These are phyloP conservation scores for Coniosporium apollinis DNA, from an alignment of 495 filamentous ascomycete species.

Conservation along the genomic window DNA sequence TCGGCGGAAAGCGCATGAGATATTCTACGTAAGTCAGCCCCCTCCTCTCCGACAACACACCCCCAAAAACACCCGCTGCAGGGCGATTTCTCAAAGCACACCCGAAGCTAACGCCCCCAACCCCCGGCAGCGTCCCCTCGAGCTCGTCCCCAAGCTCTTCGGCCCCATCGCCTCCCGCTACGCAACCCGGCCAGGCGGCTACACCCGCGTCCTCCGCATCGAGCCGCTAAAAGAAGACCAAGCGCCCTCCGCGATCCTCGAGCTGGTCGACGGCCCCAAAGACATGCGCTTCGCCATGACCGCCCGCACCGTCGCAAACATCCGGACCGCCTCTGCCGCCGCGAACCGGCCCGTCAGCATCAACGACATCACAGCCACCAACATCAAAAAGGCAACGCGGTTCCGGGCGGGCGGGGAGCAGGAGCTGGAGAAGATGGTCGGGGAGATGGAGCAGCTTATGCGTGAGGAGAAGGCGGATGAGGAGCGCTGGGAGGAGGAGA, in stretches of 20 bases:
- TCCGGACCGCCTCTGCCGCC: conserved; percentile 35
- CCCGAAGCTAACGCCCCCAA: background rate
- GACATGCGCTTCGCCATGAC: conserved; percentile 93
- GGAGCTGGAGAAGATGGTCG: conserved; percentile 54
- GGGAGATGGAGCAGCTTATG: conserved; percentile 30
- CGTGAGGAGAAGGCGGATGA: conserved; percentile 22
- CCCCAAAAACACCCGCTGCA: background rate
- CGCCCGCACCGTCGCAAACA: conserved; percentile 54
- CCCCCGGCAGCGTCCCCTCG: conserved; percentile 47
- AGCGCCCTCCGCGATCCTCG: conserved; percentile 78
- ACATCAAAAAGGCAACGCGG: conserved; percentile 71
- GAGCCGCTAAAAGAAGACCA: conserved; percentile 61
- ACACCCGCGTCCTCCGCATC: conserved; percentile 82
- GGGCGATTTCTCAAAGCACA: background rate
- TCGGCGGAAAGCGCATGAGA: conserved; percentile 45
- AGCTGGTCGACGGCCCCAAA: conserved; percentile 85
- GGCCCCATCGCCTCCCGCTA: conserved; percentile 68
- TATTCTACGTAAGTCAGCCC: conserved; percentile 88
- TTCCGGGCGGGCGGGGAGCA: conserved; percentile 52
- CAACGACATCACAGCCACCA: conserved; percentile 53
- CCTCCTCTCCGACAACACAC: conserved; percentile 18
- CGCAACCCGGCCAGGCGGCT: conserved; percentile 65
- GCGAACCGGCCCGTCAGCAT: conserved; percentile 31
- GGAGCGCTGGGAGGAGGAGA: conserved; percentile 11
- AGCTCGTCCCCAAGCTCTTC: conserved; percentile 74